phyloP scores from a whole-genome alignment of 108 stramenopile genomes.

The Cyclostephanos invisitatus region DNA sequence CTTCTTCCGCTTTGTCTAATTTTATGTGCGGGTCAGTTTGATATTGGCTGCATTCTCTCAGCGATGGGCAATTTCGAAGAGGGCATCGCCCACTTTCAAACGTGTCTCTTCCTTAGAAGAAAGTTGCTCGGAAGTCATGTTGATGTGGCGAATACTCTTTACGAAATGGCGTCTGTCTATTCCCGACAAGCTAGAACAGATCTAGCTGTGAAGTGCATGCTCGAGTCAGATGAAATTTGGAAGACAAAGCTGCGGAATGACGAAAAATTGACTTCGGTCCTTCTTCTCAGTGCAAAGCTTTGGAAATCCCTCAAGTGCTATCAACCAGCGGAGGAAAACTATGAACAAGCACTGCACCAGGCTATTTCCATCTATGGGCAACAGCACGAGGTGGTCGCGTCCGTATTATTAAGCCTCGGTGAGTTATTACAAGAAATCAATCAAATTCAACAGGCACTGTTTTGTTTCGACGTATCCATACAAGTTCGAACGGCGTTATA shows the following conservation, averaged over 20 bases:
- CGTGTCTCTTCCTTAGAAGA: slow-evolving; percentile 67
- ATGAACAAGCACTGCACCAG: slow-evolving; percentile 66
- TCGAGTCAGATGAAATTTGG: slow-evolving; percentile 76
- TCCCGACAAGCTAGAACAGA: slow-evolving; percentile 48
- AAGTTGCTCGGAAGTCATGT: slow-evolving; percentile 75
- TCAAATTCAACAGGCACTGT: slow-evolving; percentile 60
- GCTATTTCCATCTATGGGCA: slow-evolving; percentile 64
- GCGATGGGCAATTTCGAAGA: slow-evolving; percentile 59
- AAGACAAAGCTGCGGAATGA: slow-evolving; percentile 66
- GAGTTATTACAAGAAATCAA: slow-evolving; percentile 76
- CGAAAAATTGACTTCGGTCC: slow-evolving; percentile 64
- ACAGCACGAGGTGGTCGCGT: slow-evolving; percentile 68
- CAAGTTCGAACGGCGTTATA: slow-evolving; percentile 56
- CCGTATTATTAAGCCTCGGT: slow-evolving; percentile 72
- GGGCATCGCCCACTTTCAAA: slow-evolving; percentile 68
- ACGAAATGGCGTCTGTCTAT: slow-evolving; percentile 62
- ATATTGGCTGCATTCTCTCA: slow-evolving; percentile 73
- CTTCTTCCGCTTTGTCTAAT: background rate
- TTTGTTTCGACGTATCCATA: slow-evolving; percentile 68
- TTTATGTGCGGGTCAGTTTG: slow-evolving; percentile 27
- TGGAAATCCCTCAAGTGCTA: slow-evolving; percentile 58
- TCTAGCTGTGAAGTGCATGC: slow-evolving; percentile 66
- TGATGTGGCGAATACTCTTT: slow-evolving; percentile 80
- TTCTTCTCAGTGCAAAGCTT: slow-evolving; percentile 61
- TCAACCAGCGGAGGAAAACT: slow-evolving; percentile 68